Conservation (phyloP, 495 filamentous ascomycete genomes). For the Acidomyces sp. region DNA sequence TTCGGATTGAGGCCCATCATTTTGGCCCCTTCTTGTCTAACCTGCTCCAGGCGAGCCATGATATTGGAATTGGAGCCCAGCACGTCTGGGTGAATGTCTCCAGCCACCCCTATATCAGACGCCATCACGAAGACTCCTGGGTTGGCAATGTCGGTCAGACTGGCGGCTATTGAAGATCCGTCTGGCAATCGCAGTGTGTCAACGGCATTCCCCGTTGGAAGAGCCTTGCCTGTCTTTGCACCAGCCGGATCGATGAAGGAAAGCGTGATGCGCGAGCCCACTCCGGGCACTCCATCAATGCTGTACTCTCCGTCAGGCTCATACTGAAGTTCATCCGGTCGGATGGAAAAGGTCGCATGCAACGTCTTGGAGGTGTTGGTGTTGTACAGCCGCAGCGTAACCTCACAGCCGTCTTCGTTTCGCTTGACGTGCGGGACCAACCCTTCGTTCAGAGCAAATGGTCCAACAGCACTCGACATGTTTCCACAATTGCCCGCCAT, state of each 20-base stretch:
- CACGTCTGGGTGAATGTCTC: conserved; percentile 40
- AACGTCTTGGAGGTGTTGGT: conserved; percentile 38
- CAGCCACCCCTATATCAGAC: conserved; percentile 36
- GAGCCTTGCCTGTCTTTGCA: conserved; percentile 48
- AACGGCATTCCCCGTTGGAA: conserved; percentile 48
- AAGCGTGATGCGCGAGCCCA: conserved; percentile 41
- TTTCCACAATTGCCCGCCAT: conserved; percentile 63
- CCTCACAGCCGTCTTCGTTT: conserved; percentile 19
- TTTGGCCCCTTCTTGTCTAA: conserved; percentile 45
- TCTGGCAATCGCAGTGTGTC: conserved; percentile 35
- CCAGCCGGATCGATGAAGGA: conserved; percentile 56
- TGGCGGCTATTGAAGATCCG: conserved; percentile 34
- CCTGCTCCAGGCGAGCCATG: conserved; percentile 43
- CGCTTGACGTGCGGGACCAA: conserved; percentile 25
- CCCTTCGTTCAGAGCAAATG: conserved; percentile 46
- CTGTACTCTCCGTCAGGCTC: conserved; percentile 41
- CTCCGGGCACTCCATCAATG: conserved; percentile 57
- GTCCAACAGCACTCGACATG: conserved; percentile 55
- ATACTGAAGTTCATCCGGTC: conserved; percentile 31
- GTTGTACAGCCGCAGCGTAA: conserved; percentile 38
- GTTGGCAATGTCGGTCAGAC: conserved; percentile 52
- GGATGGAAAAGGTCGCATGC: conserved; percentile 36
- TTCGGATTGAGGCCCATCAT: conserved; percentile 47
- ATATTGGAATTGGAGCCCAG: conserved; percentile 37
- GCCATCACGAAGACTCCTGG: conserved; percentile 52